Base-by-base conservation (phyloP, 2,329 filamentous ascomycete genomes). In the Fusarium nematophilum region DNA sequence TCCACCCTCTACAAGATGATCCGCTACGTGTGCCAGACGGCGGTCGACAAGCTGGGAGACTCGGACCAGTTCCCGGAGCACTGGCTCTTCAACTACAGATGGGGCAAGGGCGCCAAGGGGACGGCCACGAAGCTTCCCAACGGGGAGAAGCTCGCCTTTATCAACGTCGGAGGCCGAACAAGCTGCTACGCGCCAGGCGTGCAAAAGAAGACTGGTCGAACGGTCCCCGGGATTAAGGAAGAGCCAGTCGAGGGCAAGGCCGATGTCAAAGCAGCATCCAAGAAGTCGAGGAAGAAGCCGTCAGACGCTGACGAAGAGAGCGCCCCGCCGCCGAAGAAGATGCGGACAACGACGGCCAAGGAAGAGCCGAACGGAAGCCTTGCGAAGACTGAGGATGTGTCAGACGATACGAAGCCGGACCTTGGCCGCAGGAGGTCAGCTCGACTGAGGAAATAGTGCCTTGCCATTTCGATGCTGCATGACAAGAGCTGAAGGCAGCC, bases 91-190 rank as follows among this genome's bases (percentile, higher is more conserved):
- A 89, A 90, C 59, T 83, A 96, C 72, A 86, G 93, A 21, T 98
- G 95, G 95, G 86, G 88, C 10, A 97, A 97, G 71, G 92, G 92
- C 71, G 93, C 90, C 69, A 96, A 94, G 71, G 84, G 83, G 25
- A 82, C 86, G 2, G 76, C 83, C 1, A 85, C 84, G 5, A 84
- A 83, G 42, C 76, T 98, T 23, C 94, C 94, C 0, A 96, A 87
- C 62, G 95, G 95, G 0, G 89, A 93, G 61, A 93, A 90, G 75
- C 88, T 98, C 38, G 87, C 88, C 0, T 95, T 94, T 70, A 76
- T 98, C 42, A 97, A 90, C 1, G 94, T 98, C 0, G 94, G 94
- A 1, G 93, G 94, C 2, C 82, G 95, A 38, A 98, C 95, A 4
- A 97, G 92, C 70, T 96, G 93, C 40, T 90, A 94, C 46, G 92